Evolutionary conservation across 1,139 yeast genomes (phyloP).

Genomic region (Meyerozyma athensensis): DNA sequence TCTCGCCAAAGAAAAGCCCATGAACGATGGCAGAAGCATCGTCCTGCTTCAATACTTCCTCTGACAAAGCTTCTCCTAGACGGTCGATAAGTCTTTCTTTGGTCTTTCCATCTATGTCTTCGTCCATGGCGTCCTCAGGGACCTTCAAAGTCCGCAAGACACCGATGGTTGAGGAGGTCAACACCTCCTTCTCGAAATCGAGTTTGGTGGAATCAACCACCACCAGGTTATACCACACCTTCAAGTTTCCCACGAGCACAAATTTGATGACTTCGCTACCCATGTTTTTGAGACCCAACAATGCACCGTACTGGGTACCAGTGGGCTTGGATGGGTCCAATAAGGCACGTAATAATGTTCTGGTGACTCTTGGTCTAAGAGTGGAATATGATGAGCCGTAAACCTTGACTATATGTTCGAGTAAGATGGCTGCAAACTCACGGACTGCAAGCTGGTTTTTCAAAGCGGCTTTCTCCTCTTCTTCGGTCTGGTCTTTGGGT

Average conservation of each 20-base stretch:
- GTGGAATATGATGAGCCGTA: constrained; percentile 89
- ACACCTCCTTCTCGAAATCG: constrained; percentile 40
- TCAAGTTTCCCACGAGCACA: constrained; percentile 76
- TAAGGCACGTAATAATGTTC: constrained; percentile 87
- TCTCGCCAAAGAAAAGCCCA: constrained; percentile 78
- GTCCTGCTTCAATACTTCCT: constrained; percentile 42
- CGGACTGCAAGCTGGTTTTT: constrained; percentile 60
- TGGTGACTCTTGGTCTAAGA: constrained; percentile 86
- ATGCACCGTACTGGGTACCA: constrained; percentile 91
- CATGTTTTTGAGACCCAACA: constrained; percentile 75
- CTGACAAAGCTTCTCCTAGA: constrained; percentile 58
- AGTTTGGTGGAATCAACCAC: constrained; percentile 32
- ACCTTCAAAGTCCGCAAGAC: constrained; percentile 46
- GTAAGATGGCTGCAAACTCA: constrained; percentile 81
- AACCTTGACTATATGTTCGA: constrained; percentile 69
- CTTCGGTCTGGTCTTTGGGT: constrained; percentile 28
- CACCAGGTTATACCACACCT: constrained; percentile 70
- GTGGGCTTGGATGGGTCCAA: constrained; percentile 72
- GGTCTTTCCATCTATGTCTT: constrained; percentile 36
- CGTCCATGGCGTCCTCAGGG: constrained; percentile 30
- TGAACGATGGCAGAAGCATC: constrained; percentile 56
- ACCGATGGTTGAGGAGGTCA: constrained; percentile 50
- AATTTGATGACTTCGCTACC: constrained; percentile 89
- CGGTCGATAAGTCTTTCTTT: constrained; percentile 47
- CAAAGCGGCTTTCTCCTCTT: constrained; percentile 25